Percentiles rank a stretch among this genome's conserved stretches.
Evolutionary conservation across 805 yeast genomes (phyloP).

Genomic region (Yamadazyma phyllophila): DNA sequence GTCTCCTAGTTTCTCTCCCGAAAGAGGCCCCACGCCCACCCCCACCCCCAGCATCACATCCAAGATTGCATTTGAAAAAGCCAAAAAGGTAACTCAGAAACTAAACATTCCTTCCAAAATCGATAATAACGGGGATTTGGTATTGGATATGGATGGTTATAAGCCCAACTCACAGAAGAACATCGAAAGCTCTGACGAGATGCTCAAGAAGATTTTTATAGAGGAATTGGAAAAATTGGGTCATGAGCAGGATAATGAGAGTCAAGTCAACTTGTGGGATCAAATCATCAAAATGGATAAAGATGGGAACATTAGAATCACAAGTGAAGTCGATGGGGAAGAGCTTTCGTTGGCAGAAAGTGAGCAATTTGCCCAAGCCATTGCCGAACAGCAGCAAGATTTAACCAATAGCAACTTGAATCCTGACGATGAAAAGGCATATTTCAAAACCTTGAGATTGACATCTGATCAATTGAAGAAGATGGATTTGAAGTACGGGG

Average conservation of each 20-base stretch:
- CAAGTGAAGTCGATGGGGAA: conserved; percentile 32
- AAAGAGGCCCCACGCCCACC: conserved; percentile 19
- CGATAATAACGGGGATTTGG: conserved; percentile 85
- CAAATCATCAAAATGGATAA: conserved; percentile 50
- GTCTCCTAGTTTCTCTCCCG: conserved; percentile 11
- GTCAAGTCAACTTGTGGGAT: conserved; percentile 29
- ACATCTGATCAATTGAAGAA: conserved; percentile 85
- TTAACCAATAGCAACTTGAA: conserved; percentile 9
- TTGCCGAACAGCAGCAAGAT: conserved; percentile 18
- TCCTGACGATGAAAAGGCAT: conserved; percentile 35
- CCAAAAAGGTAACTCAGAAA: conserved; percentile 60
- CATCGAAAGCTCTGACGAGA: conserved; percentile 70
- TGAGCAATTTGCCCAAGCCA: conserved; percentile 16
- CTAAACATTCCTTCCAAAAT: conserved; percentile 85
- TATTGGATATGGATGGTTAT: conserved; percentile 93
- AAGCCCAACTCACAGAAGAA: conserved; percentile 76
- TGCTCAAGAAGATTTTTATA: conserved; percentile 66
- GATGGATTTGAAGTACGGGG: conserved; percentile 73
- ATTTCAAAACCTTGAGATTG: conserved; percentile 82
- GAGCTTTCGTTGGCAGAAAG: conserved; percentile 10
- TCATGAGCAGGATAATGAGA: conserved; percentile 11
- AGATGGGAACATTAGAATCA: conserved; percentile 65
- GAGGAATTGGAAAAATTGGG: conserved; percentile 58
- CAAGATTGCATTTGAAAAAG: conserved; percentile 53
- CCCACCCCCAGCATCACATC: conserved; percentile 26